Percentiles rank a stretch among this genome's conserved stretches.
Evolutionary conservation across 305 asterid genomes (phyloP).

Genomic region (Fraxinus ornus): DNA sequence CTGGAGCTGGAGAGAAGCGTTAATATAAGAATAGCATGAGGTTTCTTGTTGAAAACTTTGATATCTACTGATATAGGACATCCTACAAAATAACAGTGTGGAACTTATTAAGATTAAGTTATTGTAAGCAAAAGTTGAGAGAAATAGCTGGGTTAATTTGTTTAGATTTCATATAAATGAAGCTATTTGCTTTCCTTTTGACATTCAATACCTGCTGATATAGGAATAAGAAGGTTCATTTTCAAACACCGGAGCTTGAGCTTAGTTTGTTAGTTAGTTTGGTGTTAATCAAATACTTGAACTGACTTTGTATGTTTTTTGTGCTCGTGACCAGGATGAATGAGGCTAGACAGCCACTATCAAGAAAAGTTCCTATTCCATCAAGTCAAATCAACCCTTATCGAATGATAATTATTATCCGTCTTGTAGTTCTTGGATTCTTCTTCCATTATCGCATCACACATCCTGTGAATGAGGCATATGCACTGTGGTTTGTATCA

Average conservation of each 20-base stretch:
- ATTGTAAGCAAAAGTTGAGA: neutral
- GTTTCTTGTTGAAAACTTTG: neutral
- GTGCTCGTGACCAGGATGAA: constrained; percentile 27
- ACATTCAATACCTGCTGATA: neutral
- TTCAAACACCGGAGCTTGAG: neutral
- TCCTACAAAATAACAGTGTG: neutral
- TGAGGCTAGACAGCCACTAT: constrained; percentile 37
- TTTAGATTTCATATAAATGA: neutral
- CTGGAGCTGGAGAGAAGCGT: neutral
- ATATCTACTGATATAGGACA: neutral
- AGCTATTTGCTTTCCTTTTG: neutral
- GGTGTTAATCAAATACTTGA: neutral
- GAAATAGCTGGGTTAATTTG: neutral
- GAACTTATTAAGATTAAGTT: neutral
- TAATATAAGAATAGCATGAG: neutral
- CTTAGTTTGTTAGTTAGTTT: neutral
- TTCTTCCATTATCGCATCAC: constrained; percentile 39
- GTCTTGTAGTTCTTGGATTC: constrained; percentile 36
- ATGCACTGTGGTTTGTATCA: constrained; percentile 36
- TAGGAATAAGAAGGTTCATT: neutral
- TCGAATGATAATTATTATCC: constrained; percentile 33
- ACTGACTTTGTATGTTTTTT: neutral
- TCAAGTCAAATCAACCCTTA: constrained; percentile 38
- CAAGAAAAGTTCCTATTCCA: constrained; percentile 35
- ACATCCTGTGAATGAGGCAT: constrained; percentile 39